A percentile compares a stretch with the other conserved stretches of the same genome.
These are phyloP conservation scores for Tuctoria greenei DNA, from an alignment of 176 grass and related monocot species.

Conservation along the genomic window DNA sequence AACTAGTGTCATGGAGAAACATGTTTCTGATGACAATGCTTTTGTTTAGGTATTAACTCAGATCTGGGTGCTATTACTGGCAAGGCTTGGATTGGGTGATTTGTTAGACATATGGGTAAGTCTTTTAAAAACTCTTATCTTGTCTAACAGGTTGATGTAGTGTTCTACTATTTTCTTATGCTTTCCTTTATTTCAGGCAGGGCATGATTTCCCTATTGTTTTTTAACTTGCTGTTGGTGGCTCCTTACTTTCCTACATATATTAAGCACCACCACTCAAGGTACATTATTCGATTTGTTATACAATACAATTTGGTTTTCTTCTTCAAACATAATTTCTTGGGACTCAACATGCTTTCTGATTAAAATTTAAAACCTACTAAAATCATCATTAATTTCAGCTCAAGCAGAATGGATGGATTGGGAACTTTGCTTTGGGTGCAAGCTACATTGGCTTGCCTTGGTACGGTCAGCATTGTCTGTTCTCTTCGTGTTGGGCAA, in stretches of 20 bases:
- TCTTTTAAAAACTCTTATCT: conserved; percentile 9
- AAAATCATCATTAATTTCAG: conserved; percentile 39
- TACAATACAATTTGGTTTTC: neutral
- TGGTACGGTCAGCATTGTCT: conserved; percentile 50
- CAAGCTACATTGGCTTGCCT: conserved; percentile 92
- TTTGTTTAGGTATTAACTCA: conserved; percentile 87
- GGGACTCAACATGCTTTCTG: neutral
- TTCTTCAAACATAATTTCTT: conserved; percentile 27
- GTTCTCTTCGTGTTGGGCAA: conserved; percentile 21
- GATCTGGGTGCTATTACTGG: conserved; percentile 85
- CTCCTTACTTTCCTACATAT: conserved; percentile 97
- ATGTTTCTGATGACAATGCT: conserved; percentile 28
- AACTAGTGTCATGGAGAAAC: conserved; percentile 1
- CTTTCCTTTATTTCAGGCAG: conserved; percentile 66
- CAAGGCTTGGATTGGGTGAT: conserved; percentile 82
- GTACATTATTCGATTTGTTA: conserved; percentile 44
- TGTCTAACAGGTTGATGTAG: neutral
- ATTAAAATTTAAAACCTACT: conserved; percentile 5
- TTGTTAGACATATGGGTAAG: conserved; percentile 96
- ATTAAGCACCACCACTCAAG: conserved; percentile 97
- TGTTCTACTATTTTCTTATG: conserved; percentile 30
- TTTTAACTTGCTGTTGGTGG: conserved; percentile 96
- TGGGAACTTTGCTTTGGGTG: conserved; percentile 94
- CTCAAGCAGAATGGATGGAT: conserved; percentile 98
- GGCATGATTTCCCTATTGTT: conserved; percentile 76